Evolutionary conservation across 2,329 filamentous ascomycete species (phyloP), one percentile per base, ranked within the genome.

Genomic region (Fusarium annulatum): DNA sequence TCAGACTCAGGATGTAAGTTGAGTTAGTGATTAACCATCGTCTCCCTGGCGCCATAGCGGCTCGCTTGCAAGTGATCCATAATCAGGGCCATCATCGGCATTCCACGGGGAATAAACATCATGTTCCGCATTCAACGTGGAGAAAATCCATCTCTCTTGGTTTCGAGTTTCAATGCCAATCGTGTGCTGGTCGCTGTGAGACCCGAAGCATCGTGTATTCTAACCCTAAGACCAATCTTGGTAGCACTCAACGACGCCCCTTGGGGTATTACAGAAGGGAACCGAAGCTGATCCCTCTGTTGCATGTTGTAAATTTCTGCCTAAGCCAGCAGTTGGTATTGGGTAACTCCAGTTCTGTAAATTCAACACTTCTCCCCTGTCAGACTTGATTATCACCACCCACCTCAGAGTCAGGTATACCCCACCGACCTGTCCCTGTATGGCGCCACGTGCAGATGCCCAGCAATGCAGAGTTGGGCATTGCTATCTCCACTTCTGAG

Each of bases 401-500:
- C 62, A 69, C 68, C 46, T 63, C 53, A 60, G 46, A 67, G 63
- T 61, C 64, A 46, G 56, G 60, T 53, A 51, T 63, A 71, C 74
- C 74, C 76, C 76, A 69, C 76, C 71, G 30, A 73, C 74, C 62
- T 55, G 64, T 53, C 69, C 76, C 73, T 67, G 60, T 78, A 76
- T 78, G 76, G 76, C 76, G 76, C 76, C 76, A 78, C 76, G 76
- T 78, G 74, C 76, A 56, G 60, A 61, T 68, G 63, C 67, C 71
- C 71, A 74, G 71, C 58, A 74, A 62, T 72, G 67, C 76, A 74
- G 67, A 76, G 71, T 67, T 69, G 66, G 64, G 60, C 66, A 64
- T 71, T 66, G 49, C 55, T 68, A 18, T 46, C 71, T 73, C 58
- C 61, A 55, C 55, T 51, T 57, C 55, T 57, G 39, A 65, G 14